Base-by-base conservation (phyloP, 2,329 filamentous ascomycete genomes). In the Penicillium sp. region DNA sequence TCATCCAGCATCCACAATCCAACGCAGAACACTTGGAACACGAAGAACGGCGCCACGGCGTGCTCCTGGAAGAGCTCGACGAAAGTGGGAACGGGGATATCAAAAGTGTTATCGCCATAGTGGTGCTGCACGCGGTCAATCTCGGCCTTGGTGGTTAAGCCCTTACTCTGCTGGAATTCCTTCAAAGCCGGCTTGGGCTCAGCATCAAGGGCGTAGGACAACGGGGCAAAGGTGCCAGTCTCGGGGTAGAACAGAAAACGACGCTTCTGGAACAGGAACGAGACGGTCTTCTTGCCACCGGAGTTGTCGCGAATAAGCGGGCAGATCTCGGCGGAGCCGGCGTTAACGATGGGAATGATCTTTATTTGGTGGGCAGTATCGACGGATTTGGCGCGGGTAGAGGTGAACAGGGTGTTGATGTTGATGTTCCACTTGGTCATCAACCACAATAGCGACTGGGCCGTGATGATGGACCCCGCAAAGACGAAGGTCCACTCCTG, bases 11-110 rank as follows among this genome's bases (percentile, higher is more conserved):
- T 92, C 95, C 95, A 99, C 63, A 99, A 82, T 16, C 95, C 96
- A 60, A 99, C 95, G 71, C 96, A 99, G 82, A 99, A 99, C 63
- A 99, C 84, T 83, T 99, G 95, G 81, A 99, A 99, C 65, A 99
- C 93, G 79, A 99, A 99, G 83, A 99, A 99, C 5, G 95, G 95
- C 25, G 96, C 96, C 25, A 99, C 96, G 26, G 96, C 94, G 77
- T 99, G 96, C 79, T 99, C 95, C 78, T 96, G 91, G 85, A 97
- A 99, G 53, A 99, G 86, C 80, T 99, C 95, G 55, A 90, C 88
- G 70, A 99, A 99, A 11, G 91, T 94, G 4, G 96, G 95, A 13
- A 99, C 93, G 6, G 96, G 95, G 55, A 99, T 99, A 73, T 99
- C 95, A 75, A 99, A 99, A 14, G 91, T 93, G 76, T 99, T 99